Base-by-base conservation (phyloP, 2,329 filamentous ascomycete species). In the Trichoderma oligosporum region DNA sequence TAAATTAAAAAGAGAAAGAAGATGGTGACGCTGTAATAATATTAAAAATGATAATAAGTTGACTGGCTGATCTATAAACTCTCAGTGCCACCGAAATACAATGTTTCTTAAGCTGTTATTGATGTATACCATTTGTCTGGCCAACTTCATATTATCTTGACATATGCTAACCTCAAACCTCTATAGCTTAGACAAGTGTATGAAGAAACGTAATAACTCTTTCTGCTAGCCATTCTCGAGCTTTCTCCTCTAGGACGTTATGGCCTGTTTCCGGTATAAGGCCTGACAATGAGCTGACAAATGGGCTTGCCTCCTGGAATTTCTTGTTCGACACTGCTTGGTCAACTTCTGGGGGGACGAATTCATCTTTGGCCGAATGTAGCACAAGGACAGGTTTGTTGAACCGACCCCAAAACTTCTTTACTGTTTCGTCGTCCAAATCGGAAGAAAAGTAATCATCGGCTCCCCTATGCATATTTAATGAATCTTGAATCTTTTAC, bases 361-460 rank as follows among this genome's bases (percentile, higher is more conserved):
- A 83, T 68, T 89, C 84, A 68, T 93, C 89, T 41, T 78, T 71
- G 5, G 76, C 85, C 1, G 86, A 86, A 58, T 84, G 82, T 29
- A 91, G 67, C 16, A 89, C 82, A 61, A 88, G 73, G 1, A 90
- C 70, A 1, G 83, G 82, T 52, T 81, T 78, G 41, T 75, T 73
- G 56, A 90, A 74, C 48, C 73, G 74, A 3, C 84, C 81, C 80
- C 93, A 96, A n/a, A 86, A 86, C 12, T 69, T 69, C 22, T 71
- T 66, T 6, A 91, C 74, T 16, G 78, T 75, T 29, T 81, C 76
- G 29, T 79, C 73, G 0, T 75, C 70, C n/a, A 94, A 73, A 67
- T 94, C 88, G 2, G 84, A 85, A n/a, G 88, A 92, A 73, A 96
- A 96, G 67, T 88, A 90, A 68, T 96, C 92, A 68, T 97, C 92